Conservation (phyloP, 495 filamentous ascomycete species). For the Trichoderma gamsii region DNA sequence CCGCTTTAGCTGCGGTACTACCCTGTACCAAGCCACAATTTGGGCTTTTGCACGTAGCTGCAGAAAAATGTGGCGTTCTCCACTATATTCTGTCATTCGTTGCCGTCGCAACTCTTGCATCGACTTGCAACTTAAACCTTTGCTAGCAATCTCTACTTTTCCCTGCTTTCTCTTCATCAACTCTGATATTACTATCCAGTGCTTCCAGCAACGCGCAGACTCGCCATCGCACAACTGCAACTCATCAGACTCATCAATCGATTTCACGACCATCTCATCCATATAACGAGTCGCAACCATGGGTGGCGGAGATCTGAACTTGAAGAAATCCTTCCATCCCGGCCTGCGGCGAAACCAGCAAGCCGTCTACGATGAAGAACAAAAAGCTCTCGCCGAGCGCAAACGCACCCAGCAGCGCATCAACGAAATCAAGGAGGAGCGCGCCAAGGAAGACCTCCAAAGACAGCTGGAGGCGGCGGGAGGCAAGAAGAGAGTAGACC, state of each 20-base stretch:
- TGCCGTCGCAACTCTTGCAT: too few species aligned
- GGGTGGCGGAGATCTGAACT: conserved; percentile 76
- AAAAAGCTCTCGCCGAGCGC: conserved; percentile 90
- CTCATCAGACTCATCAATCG: background rate
- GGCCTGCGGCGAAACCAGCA: conserved; percentile 74
- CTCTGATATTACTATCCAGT: background rate
- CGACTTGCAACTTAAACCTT: too few species aligned
- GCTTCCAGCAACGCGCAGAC: background rate
- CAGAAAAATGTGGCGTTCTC: background rate
- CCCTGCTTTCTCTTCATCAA: background rate
- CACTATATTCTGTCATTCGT: background rate
- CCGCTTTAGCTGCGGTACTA: too few species aligned
- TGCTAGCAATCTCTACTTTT: too few species aligned
- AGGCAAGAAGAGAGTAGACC: conserved; percentile 62
- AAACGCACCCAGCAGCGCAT: conserved; percentile 78
- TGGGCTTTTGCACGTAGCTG: background rate
- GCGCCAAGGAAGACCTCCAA: conserved; percentile 85
- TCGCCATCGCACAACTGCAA: background rate
- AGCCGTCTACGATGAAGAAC: conserved; percentile 79
- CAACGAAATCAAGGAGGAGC: conserved; percentile 91
- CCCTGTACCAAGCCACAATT: background rate
- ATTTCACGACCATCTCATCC: background rate
- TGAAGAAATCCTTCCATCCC: conserved; percentile 98
- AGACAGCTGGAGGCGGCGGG: conserved; percentile 85
- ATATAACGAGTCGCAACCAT: conserved; percentile 47